These are phyloP conservation scores for Trichoderma atrobrunneum DNA, from an alignment of 2,329 filamentous ascomycete species.

Conservation along the genomic window DNA sequence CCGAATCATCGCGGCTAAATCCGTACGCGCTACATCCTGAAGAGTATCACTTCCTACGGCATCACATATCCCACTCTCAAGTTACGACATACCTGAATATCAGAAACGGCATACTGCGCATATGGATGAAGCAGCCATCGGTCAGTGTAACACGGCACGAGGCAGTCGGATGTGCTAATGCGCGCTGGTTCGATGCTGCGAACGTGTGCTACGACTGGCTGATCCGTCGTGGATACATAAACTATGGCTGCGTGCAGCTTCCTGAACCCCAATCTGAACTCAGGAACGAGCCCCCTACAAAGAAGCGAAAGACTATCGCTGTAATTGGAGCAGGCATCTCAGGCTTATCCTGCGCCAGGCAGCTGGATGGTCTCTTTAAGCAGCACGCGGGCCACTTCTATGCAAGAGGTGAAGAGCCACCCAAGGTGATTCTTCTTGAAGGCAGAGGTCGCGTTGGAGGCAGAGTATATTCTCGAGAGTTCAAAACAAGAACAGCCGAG, in stretches of 20 bases:
- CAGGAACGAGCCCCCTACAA: constrained; percentile 36
- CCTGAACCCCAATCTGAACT: constrained; percentile 41
- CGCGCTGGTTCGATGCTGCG: constrained; percentile 84
- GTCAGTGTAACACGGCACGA: constrained; percentile 78
- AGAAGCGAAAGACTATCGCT: constrained; percentile 69
- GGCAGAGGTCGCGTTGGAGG: constrained; percentile 85
- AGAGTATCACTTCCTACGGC: constrained; percentile 76
- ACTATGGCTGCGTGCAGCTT: constrained; percentile 85
- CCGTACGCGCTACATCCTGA: constrained; percentile 83
- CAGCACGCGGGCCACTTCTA: constrained; percentile 72
- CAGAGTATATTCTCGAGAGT: constrained; percentile 80
- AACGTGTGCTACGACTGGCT: constrained; percentile 92
- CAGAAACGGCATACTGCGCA: constrained; percentile 83
- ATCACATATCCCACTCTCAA: constrained; percentile 81
- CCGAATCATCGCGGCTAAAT: constrained; percentile 83
- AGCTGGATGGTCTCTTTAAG: constrained; percentile 79
- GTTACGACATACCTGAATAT: constrained; percentile 96
- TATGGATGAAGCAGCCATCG: constrained; percentile 87
- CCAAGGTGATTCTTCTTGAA: constrained; percentile 78
- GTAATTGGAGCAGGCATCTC: constrained; percentile 94
- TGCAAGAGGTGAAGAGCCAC: constrained; percentile 63
- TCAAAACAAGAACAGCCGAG: constrained; percentile 56
- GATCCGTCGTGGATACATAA: constrained; percentile 87
- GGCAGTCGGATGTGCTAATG: constrained; percentile 85
- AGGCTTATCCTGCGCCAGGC: constrained; percentile 85